Percentiles rank a stretch among this genome's conserved stretches.
Conservation (phyloP, 1,139 yeast species). For the Candida sanyaensis region DNA sequence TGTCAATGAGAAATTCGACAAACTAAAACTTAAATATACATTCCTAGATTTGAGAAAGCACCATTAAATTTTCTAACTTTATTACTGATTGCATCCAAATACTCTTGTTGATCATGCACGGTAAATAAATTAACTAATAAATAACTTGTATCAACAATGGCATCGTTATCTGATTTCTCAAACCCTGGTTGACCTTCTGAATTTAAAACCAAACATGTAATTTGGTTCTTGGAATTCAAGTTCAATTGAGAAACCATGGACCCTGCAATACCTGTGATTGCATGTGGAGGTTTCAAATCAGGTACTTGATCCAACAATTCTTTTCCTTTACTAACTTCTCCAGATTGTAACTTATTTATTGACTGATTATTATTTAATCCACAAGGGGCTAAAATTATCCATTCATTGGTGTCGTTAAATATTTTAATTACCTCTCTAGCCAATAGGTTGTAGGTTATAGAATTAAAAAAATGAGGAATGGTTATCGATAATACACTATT, state of each 20-base stretch:
- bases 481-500: conserved; percentile 18
- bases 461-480: conserved; percentile 36
- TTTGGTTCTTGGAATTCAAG: conserved; percentile 13
- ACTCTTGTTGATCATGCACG: conserved; percentile 17
- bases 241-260: conserved; percentile 36
- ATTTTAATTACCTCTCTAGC: conserved; percentile 22
- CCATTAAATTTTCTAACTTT: conserved; percentile 38
- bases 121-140: conserved; percentile 21
- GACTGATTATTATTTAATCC: conserved; percentile 32
- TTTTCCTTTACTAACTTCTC: conserved; percentile 16
- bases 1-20: conserved; percentile 68
- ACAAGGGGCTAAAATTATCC: conserved; percentile 40
- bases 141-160: conserved; percentile 36
- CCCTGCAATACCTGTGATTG: conserved; percentile 54
- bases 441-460: conserved; percentile 32
- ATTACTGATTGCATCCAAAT: conserved; percentile 26
- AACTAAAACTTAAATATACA: conserved; percentile 32
- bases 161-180: conserved; percentile 44
- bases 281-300: conserved; percentile 53
- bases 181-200: conserved; percentile 62
- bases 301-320: conserved; percentile 25
- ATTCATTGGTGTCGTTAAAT: conserved; percentile 16
- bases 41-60: conserved; percentile 34
- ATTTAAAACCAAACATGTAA: conserved; percentile 38
- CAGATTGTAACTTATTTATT: conserved; percentile 26